Evolutionary conservation across 1,284 basidiomycete genomes (phyloP).

Genomic region (Bjerkandera adusta): DNA sequence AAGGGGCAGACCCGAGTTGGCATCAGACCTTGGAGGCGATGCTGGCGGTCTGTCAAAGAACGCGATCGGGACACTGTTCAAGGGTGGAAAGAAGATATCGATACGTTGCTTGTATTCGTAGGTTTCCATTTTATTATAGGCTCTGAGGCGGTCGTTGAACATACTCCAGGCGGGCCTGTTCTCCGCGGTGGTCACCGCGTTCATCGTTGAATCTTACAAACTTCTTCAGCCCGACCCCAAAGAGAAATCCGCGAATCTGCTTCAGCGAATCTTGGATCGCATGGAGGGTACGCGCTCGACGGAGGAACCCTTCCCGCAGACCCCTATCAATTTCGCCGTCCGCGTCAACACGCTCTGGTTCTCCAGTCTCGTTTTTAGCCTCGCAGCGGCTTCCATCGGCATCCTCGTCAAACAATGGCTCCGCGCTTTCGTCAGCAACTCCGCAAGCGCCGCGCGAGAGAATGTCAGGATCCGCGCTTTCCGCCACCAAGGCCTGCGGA

Average conservation of each 20-base stretch:
- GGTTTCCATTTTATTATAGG: slow-evolving; percentile 1
- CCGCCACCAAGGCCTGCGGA: slow-evolving; percentile 19
- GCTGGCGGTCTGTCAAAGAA: slow-evolving; percentile 15
- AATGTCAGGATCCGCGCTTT: slow-evolving; percentile 20
- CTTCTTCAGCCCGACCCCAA: slow-evolving; percentile 18
- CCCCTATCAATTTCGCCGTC: not conserved
- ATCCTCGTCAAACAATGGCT: slow-evolving; percentile 27
- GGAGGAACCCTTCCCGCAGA: not conserved
- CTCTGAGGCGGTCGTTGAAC: too few species aligned
- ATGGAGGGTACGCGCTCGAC: too few species aligned
- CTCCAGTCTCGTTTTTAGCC: slow-evolving; percentile 23
- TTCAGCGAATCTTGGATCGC: slow-evolving; percentile 12
- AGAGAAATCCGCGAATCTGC: slow-evolving; percentile 9
- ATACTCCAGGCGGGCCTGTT: slow-evolving; percentile 24
- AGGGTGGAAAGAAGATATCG: slow-evolving; percentile 23
- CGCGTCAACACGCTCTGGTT: slow-evolving; percentile 27
- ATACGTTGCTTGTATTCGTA: slow-evolving; percentile 22
- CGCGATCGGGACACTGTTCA: slow-evolving; percentile 18
- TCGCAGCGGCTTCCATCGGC: slow-evolving; percentile 22
- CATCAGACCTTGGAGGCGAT: slow-evolving; percentile 18
- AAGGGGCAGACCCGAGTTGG: too few species aligned
- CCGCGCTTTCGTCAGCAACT: slow-evolving; percentile 18
- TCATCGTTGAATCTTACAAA: slow-evolving; percentile 22
- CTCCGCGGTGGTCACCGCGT: slow-evolving; percentile 23
- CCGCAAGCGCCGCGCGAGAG: slow-evolving; percentile 16